Base-by-base conservation (phyloP, 1,284 basidiomycete genomes). In the Tremellales sp. region DNA sequence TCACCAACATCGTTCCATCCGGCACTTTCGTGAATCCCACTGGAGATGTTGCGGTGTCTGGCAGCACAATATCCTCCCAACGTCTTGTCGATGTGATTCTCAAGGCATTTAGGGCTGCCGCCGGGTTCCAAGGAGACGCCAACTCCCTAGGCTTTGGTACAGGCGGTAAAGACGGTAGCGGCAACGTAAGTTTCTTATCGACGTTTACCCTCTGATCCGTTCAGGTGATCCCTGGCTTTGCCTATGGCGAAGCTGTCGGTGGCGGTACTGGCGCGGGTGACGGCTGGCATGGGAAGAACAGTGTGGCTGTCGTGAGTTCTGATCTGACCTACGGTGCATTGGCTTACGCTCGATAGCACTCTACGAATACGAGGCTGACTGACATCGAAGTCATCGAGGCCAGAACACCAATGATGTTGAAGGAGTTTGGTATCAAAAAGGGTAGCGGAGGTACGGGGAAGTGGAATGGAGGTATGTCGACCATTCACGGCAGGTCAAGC, bases 231-330 rank as follows among this genome's bases (percentile, higher is more conserved):
- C 52, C 54, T 29, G 57, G 57, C 2, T 60, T 56, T 35, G 44
- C 55, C 14, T 62, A 58, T 36, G 56, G 56, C 24, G 62, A 61
- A 47, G 53, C 58, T 4, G 45, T 97, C 47, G 88, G 87, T 7
- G 93, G 93, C 10, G 93, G 93, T 3, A 87, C 86, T 5, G 93
- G 93, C 3, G 92, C 93, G 0, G 93, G 93, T 0, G 86, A 88
- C 0, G 74, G 74, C 6, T 97, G 91, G 91, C 81, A 92, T 59
- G 93, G 93, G 8, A 86, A 85, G 8, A 85, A 85, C 16, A 87
- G 45, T 7, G 47, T 39, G 32, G 47, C 45, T 36, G 50, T 51
- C 10, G 49, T 51, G 31, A 43, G 45, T 51, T 5, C 9, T 4
- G 16, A n/a, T 10, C 6, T 12, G 21, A 43, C 16, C 22, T 6